Conservation (phyloP, 352 stramenopile species). For the Globisporangium sylvaticum region DNA sequence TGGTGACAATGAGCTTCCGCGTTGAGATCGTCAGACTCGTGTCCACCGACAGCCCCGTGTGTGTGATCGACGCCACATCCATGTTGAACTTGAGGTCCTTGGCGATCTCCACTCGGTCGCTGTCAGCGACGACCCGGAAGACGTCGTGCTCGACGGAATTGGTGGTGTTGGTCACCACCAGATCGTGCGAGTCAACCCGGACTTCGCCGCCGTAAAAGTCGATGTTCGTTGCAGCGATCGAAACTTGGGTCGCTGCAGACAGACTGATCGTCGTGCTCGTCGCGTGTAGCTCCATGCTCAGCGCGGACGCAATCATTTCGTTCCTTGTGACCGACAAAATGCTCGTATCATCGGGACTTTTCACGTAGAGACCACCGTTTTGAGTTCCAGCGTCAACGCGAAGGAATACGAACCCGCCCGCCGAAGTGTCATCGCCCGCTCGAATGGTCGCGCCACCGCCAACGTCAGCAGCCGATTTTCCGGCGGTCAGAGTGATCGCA, state of each 20-base stretch:
- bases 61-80: conserved; percentile 27
- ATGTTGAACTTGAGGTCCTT: conserved; percentile 25
- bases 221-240: conserved; percentile 40
- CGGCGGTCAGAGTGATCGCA: conserved; percentile 36
- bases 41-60: conserved; percentile 10
- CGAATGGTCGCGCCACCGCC: conserved; percentile 41
- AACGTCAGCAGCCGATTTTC: conserved; percentile 30
- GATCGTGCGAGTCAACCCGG: conserved; percentile 43
- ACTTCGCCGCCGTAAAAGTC: conserved; percentile 39
- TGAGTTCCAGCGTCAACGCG: conserved; percentile 17
- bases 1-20: conserved; percentile 30
- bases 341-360: conserved; percentile 17
- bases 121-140: conserved; percentile 28
- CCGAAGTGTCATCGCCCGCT: conserved; percentile 25
- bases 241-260: conserved; percentile 28
- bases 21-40: conserved; percentile 36
- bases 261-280: conserved; percentile 43
- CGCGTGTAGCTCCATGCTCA: conserved; percentile 30
- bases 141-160: conserved; percentile 18
- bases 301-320: conserved; percentile 23
- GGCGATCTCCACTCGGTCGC: conserved; percentile 25
- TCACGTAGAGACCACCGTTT: conserved; percentile 30
- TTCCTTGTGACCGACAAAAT: conserved; percentile 39
- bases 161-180: conserved; percentile 29
- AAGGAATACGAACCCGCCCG: conserved; percentile 40